Evolutionary conservation across 1,139 yeast genomes (phyloP).

Genomic region (Nakaseomyces sp.): DNA sequence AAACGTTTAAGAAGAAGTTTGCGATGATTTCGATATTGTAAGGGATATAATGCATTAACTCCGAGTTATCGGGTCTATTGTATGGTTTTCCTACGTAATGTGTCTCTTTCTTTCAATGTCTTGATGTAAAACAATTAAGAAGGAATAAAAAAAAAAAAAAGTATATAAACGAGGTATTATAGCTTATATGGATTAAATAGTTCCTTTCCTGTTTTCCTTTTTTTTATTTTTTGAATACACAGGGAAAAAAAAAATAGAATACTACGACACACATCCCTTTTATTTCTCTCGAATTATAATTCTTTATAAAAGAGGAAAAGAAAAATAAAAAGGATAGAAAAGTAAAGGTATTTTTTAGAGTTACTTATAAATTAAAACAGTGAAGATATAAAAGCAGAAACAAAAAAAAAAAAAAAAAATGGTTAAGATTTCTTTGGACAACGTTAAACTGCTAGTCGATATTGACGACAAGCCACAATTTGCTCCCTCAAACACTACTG

Average conservation of each 20-base stretch:
- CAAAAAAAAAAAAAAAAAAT: conserved; percentile 9
- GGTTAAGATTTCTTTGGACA: conserved; percentile 37
- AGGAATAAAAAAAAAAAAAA: not conserved
- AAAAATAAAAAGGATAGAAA: not conserved
- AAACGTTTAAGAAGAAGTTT: no score
- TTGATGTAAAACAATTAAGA: not conserved
- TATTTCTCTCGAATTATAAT: not conserved
- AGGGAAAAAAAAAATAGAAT: no score
- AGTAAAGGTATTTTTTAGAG: not conserved
- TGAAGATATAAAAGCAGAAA: conserved; percentile 3
- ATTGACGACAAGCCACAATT: conserved; percentile 52
- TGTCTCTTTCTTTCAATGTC: not conserved
- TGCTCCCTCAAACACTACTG: conserved; percentile 45
- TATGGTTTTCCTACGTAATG: no score
- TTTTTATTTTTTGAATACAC: no score
- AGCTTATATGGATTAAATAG: not conserved
- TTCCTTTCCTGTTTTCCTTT: not conserved
- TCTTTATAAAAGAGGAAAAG: not conserved
- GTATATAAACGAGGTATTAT: not conserved
- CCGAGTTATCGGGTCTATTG: conserved; percentile 3
- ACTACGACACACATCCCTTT: not conserved
- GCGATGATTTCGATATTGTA: no score
- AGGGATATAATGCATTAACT: not conserved
- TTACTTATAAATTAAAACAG: not conserved
- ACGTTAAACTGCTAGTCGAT: conserved; percentile 59